Base-by-base conservation (phyloP, 805 yeast species). In the Candida pini region DNA sequence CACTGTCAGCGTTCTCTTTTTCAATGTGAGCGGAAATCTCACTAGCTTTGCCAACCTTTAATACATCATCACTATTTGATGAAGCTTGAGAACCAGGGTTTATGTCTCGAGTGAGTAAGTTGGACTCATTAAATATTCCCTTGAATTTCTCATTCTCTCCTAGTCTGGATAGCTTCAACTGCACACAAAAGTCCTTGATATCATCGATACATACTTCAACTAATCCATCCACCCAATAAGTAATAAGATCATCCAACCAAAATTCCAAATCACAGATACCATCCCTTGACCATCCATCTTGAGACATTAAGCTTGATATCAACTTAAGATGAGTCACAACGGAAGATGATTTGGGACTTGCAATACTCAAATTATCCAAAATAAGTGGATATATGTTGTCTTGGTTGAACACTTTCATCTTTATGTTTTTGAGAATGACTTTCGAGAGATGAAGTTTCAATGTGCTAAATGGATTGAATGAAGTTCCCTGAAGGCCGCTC, bases 241-340 rank as follows among this genome's bases (percentile, higher is more conserved):
- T 52, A 2, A 45, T 37, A 7, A 54, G 36, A 35, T 57, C 61
- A 26, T 54, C 60, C 8, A 53, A 48, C 63, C 63, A 58, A 33
- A 56, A 56, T 34, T 56, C 62, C 10, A 58, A 35, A 30, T 58
- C 63, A 26, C 56, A 54, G 4, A 48, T 38, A 1, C 52, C 56
- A 39, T 54, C 59, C 12, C 48, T 38, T 1, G 60, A 48, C 58
- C 62, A 56, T 3, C 53, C 51, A 2, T 40, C 31, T 27, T 46
- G 44, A 5, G 56, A 39, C 10, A 58, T 21, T n/a, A 47, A 26
- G 3, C 26, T 39, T 4, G 57, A 51, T 9, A 58, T 39, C 3
- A 33, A 15, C 12, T 39, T 43, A 14, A 58, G 26, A 33, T 41
- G 26, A n/a, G 35, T 15, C 19, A 40, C n/a, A 21, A 20, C 14